phyloP scores from a whole-genome alignment of 768 basidiomycete genomes.

The Termitomyces heimii region DNA sequence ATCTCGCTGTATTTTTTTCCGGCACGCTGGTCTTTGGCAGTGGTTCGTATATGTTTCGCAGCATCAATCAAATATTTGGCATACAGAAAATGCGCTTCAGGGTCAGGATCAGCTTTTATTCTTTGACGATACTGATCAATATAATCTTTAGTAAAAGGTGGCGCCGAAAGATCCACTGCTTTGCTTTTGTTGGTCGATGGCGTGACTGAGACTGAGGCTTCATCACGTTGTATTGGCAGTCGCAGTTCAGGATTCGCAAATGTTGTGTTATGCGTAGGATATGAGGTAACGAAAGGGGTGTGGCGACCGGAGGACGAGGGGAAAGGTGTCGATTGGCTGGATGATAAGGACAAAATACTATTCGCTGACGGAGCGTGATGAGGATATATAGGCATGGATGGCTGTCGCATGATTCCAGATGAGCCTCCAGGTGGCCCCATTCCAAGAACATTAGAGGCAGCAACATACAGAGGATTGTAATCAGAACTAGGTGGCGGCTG shows the following conservation, averaged over 20 bases:
- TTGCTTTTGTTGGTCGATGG: conserved; percentile 65
- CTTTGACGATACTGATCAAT: conserved; percentile 97
- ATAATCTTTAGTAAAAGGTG: conserved; percentile 92
- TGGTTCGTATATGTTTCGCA: conserved; percentile 81
- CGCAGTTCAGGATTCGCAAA: conserved; percentile 51
- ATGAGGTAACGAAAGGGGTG: conserved; percentile 16
- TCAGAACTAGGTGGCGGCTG: conserved; percentile 30
- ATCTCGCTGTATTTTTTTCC: conserved; percentile 89
- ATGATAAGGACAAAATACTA: conserved; percentile 22
- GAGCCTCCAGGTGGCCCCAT: conserved; percentile 52
- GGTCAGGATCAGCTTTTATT: conserved; percentile 97
- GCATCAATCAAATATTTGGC: conserved; percentile 99
- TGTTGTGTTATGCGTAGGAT: conserved; percentile 14
- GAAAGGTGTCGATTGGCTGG: conserved; percentile 26
- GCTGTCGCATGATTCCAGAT: conserved; percentile 16
- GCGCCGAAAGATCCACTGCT: conserved; percentile 75
- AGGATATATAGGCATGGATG: conserved; percentile 18
- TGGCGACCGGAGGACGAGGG: conserved; percentile 12
- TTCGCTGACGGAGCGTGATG: conserved; percentile 12
- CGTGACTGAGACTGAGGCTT: conserved; percentile 49
- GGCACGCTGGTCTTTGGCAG: conserved; percentile 70
- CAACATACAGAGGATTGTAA: conserved; percentile 60
- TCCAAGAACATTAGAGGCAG: conserved; percentile 77
- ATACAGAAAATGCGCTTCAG: conserved; percentile 95
- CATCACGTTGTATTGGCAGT: conserved; percentile 50